A percentile compares a stretch with the other conserved stretches of the same genome.
phyloP scores from a whole-genome alignment of 805 yeast genomes.

The Yamadazyma akitaensis region DNA sequence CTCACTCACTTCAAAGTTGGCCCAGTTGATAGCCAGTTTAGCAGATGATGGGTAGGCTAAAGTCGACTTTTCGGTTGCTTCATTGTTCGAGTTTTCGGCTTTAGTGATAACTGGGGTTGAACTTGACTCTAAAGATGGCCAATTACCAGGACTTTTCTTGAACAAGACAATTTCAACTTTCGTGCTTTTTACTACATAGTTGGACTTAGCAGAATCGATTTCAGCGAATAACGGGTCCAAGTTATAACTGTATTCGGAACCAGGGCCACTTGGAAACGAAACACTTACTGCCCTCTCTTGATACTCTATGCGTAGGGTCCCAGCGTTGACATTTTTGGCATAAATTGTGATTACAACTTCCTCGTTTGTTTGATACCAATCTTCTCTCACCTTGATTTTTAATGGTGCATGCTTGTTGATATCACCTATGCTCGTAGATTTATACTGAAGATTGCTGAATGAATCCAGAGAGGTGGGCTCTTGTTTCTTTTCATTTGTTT shows the following conservation, averaged over 20 bases:
- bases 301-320: constrained; percentile 41
- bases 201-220: constrained; percentile 46
- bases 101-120: not conserved
- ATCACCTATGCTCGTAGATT: constrained; percentile 27
- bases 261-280: constrained; percentile 46
- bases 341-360: constrained; percentile 66
- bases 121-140: constrained; percentile 52
- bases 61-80: not conserved
- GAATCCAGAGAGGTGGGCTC: not conserved
- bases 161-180: constrained; percentile 68
- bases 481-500: not conserved
- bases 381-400: constrained; percentile 34
- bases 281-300: constrained; percentile 33
- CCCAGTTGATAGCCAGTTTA: constrained; percentile 66
- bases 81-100: not conserved
- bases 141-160: constrained; percentile 45
- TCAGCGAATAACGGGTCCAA: constrained; percentile 51
- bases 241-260: constrained; percentile 56
- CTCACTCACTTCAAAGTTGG: constrained; percentile 43
- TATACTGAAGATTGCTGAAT: not conserved
- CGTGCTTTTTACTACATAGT: constrained; percentile 57
- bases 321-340: constrained; percentile 59
- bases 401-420: constrained; percentile 40
- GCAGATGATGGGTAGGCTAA: constrained; percentile 61
- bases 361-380: constrained; percentile 60